phyloP scores from a whole-genome alignment of 129 eudicot genomes.

The Flaveria sonorensis region DNA sequence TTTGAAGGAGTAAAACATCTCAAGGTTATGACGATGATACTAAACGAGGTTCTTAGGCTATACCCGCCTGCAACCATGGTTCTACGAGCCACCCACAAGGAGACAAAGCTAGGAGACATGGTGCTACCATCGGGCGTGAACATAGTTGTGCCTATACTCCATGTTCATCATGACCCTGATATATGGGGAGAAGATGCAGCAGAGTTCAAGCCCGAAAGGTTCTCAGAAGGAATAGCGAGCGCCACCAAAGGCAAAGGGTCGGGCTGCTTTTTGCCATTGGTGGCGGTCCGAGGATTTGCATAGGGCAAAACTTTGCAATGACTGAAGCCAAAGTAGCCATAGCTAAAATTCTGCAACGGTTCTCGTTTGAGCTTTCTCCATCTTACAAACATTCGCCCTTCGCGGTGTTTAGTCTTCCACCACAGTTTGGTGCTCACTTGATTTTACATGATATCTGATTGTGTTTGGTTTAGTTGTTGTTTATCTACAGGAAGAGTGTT shows the following conservation, averaged over 20 bases:
- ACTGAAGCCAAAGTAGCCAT: constrained; percentile 42
- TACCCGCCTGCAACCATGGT: constrained; percentile 24
- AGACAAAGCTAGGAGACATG: constrained; percentile 18
- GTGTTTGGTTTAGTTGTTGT: neutral
- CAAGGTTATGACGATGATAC: constrained; percentile 18
- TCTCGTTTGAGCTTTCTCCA: constrained; percentile 44
- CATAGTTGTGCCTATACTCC: constrained; percentile 7
- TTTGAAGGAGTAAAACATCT: constrained; percentile 28
- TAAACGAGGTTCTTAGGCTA: constrained; percentile 29
- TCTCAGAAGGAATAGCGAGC: constrained; percentile 38
- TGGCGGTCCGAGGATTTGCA: constrained; percentile 49
- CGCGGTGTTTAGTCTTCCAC: constrained; percentile 33
- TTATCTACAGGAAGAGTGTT: neutral
- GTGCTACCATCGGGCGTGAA: constrained; percentile 4
- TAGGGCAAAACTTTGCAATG: constrained; percentile 53
- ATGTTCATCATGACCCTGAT: constrained; percentile 13
- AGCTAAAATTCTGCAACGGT: constrained; percentile 44
- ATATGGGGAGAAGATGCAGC: constrained; percentile 15
- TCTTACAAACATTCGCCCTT: constrained; percentile 47
- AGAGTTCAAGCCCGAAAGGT: constrained; percentile 40
- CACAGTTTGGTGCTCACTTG: constrained; percentile 27
- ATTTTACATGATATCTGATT: neutral
- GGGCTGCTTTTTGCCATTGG: constrained; percentile 38
- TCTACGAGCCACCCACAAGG: constrained; percentile 17
- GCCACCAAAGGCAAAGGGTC: constrained; percentile 32